Evolutionary conservation across 148 eudicot species (phyloP).

Genomic region (Rhododendron henanense): DNA sequence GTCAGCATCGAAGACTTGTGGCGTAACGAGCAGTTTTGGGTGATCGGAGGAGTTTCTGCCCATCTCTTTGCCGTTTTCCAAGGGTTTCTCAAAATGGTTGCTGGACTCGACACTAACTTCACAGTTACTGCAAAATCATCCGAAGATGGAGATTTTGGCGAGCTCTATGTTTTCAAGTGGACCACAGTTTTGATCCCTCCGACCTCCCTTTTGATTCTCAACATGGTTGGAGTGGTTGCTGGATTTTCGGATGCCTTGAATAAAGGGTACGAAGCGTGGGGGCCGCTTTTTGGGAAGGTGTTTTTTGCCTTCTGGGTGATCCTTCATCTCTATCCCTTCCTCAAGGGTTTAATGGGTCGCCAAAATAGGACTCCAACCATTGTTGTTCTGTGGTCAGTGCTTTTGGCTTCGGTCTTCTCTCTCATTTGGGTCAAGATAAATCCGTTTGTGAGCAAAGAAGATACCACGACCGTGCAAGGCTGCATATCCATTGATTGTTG

Average conservation of each 20-base stretch:
- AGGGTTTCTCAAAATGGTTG: constrained; percentile 84
- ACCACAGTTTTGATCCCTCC: constrained; percentile 97
- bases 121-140: constrained; percentile 87
- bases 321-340: constrained; percentile 88
- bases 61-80: constrained; percentile 97
- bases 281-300: constrained; percentile 87
- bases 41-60: constrained; percentile 95
- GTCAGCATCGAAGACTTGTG: constrained; percentile 84
- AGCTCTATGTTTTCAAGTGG: constrained; percentile 90
- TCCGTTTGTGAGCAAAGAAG: constrained; percentile 66
- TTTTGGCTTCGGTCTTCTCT: constrained; percentile 96
- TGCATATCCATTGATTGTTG: constrained; percentile 88
- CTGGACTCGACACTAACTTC: constrained; percentile 91
- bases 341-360: constrained; percentile 95
- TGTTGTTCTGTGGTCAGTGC: constrained; percentile 87
- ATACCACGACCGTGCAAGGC: constrained; percentile 40
- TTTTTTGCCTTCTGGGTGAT: constrained; percentile 97
- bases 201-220: constrained; percentile 73
- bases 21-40: constrained; percentile 99
- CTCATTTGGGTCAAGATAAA: constrained; percentile 97
- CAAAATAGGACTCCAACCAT: constrained; percentile 96
- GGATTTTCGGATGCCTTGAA: constrained; percentile 94
- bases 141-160: constrained; percentile 83
- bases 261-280: constrained; percentile 92
- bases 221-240: constrained; percentile 90